Conservation (phyloP, 1,284 basidiomycete genomes). For the Afroboletus lepidellus region DNA sequence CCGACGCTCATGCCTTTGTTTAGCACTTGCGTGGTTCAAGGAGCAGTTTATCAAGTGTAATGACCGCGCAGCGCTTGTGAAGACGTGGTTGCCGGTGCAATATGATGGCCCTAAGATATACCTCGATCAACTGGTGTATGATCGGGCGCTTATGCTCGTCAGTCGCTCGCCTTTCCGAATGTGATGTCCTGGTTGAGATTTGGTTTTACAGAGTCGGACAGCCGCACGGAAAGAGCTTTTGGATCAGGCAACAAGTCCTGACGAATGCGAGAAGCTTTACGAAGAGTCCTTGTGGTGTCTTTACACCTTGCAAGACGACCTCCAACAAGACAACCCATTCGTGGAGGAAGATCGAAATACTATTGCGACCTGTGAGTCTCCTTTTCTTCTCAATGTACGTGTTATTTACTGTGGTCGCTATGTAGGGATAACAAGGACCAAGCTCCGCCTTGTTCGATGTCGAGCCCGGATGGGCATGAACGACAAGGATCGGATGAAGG, state of each 20-base stretch:
- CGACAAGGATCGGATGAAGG: constrained; percentile 62
- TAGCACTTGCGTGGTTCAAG: constrained; percentile 75
- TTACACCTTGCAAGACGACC: constrained; percentile 87
- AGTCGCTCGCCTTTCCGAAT: constrained; percentile 24
- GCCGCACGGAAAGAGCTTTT: constrained; percentile 90
- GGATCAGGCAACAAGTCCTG: constrained; percentile 70
- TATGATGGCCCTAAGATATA: constrained; percentile 72
- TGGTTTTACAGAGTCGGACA: constrained; percentile 74
- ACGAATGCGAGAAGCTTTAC: constrained; percentile 91
- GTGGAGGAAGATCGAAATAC: constrained; percentile 82
- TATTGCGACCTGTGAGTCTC: constrained; percentile 73
- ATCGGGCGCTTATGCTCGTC: constrained; percentile 70
- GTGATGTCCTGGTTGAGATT: not conserved
- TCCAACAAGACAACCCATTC: constrained; percentile 81
- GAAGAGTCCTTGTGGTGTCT: constrained; percentile 94
- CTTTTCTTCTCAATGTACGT: not conserved
- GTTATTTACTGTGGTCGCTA: not conserved
- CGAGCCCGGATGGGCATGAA: constrained; percentile 71
- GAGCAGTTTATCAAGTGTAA: constrained; percentile 77
- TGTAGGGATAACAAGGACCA: constrained; percentile 80
- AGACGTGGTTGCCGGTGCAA: constrained; percentile 77
- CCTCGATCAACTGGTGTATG: constrained; percentile 80
- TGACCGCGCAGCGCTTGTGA: constrained; percentile 70
- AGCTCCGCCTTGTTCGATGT: constrained; percentile 70
- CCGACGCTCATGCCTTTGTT: constrained; percentile 1